phyloP scores from a whole-genome alignment of 441 rosid genomes.

The Rhodomyrtus psidioides region DNA sequence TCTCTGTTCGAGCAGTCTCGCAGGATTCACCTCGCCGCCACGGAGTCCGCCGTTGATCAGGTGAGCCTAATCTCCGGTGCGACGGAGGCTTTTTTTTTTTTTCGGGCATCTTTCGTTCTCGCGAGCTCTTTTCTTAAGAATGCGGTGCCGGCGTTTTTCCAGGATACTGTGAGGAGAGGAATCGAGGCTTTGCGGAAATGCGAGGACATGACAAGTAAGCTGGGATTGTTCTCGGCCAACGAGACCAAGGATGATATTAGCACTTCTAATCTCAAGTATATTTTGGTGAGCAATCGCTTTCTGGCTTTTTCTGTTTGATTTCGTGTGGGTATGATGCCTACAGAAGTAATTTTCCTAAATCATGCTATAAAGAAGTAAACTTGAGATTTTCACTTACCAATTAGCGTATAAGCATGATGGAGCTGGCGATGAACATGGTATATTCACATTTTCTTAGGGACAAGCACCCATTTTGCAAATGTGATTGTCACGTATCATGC shows the following conservation, averaged over 20 bases:
- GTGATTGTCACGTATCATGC: neutral
- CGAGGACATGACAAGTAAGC: conserved; percentile 72
- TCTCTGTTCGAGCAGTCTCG: conserved; percentile 69
- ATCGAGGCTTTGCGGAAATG: conserved; percentile 57
- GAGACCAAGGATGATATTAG: conserved; percentile 87
- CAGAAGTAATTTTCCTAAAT: neutral
- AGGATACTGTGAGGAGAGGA: conserved; percentile 70
- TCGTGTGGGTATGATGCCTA: neutral
- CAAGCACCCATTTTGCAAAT: neutral
- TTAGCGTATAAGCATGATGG: neutral
- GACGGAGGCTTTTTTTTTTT: neutral
- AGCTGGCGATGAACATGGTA: neutral
- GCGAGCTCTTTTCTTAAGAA: neutral
- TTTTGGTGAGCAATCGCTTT: conserved; percentile 41
- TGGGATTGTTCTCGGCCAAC: conserved; percentile 81
- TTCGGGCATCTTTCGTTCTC: neutral
- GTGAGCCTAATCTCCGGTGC: conserved; percentile 5
- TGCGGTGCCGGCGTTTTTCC: neutral
- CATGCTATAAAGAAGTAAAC: neutral
- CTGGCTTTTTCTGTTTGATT: neutral
- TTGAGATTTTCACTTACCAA: neutral
- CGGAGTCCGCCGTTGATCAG: conserved; percentile 63
- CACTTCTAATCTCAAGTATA: conserved; percentile 73
- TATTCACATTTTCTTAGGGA: neutral
- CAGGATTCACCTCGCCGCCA: conserved; percentile 48